phyloP scores from a whole-genome alignment of 2,329 filamentous ascomycete genomes.

The Pseudocercospora crystallina region DNA sequence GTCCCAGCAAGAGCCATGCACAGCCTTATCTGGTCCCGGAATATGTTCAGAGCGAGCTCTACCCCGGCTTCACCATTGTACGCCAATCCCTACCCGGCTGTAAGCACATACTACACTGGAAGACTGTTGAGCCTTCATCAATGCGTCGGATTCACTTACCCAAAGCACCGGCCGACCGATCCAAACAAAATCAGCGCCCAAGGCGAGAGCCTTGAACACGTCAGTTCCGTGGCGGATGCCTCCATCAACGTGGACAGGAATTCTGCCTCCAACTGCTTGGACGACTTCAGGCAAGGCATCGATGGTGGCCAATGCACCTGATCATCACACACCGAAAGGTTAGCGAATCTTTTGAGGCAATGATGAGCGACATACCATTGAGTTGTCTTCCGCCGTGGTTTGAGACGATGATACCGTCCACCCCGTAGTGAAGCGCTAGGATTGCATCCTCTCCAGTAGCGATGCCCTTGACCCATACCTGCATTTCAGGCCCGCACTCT shows the following conservation, averaged over 20 bases:
- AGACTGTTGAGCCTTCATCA: no score
- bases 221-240: slow-evolving; percentile 58
- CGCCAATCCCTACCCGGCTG: slow-evolving; percentile 39
- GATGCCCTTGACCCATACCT: slow-evolving; percentile 50
- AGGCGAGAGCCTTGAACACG: slow-evolving; percentile 57
- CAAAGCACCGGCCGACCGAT: slow-evolving; percentile 51
- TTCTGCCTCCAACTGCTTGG: slow-evolving; percentile 42
- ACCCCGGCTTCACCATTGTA: slow-evolving; percentile 38
- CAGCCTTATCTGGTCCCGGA: slow-evolving; percentile 40
- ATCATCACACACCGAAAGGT: no score
- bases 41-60: slow-evolving; percentile 46
- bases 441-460: slow-evolving; percentile 44
- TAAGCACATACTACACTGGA: no score
- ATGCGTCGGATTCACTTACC: slow-evolving; percentile 19
- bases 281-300: slow-evolving; percentile 48
- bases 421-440: slow-evolving; percentile 45
- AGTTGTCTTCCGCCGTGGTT: slow-evolving; percentile 61
- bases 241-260: slow-evolving; percentile 63
- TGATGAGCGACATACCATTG: slow-evolving; percentile 41
- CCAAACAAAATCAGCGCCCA: slow-evolving; percentile 54
- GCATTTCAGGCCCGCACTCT: slow-evolving; percentile 45
- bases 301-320: slow-evolving; percentile 49
- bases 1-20: slow-evolving; percentile 44
- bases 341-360: no score
- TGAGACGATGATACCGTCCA: slow-evolving; percentile 46